Evolutionary conservation across 352 stramenopile species (phyloP), one percentile per base, ranked within the genome.

Genomic region (Globisporangium cylindrosporum): DNA sequence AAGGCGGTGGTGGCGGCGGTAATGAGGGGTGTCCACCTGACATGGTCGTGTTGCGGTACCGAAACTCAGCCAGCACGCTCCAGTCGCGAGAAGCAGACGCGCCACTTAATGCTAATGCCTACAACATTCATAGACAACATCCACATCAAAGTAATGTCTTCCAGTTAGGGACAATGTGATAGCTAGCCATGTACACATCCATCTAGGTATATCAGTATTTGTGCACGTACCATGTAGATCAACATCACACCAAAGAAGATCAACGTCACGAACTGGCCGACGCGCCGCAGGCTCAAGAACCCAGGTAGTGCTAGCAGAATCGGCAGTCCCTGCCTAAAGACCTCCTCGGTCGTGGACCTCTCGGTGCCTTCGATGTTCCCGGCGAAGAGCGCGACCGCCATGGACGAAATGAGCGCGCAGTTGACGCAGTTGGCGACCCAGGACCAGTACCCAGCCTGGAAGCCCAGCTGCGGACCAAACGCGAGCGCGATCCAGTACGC

Each of bases 381-480:
- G 0, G 64, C 71, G 24, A 72, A 57, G 41, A 86, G 63, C 1
- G 60, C 41, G 57, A 90, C 66, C 2, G 76, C 72, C 59, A 89
- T 78, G 29, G 78, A 82, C 27, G 82, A 81, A 59, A 94, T 90
- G 36, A 93, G 74, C 36, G 86, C 81, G 55, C 80, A 90, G 69
- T 91, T 78, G 73, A 95, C 76, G 60, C 84, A 90, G 61, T 91
- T 92, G 25, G 83, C 80, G 43, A 94, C 73, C 88, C 88, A 95
- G 9, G 76, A 86, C 86, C 88, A 95, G 73, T 92, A 95, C 7
- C 84, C 85, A 1, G 85, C 82, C 48, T 92, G 86, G 48, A 95
- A 89, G 2, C 86, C 88, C 75, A 77, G 89, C 22, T 70, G 77
- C 3, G 82, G 81, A 1, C 86, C 86, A 36, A 93, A 92, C 20